Evolutionary conservation across 108 stramenopile species (phyloP), one percentile per base, ranked within the genome.

Genomic region (Cyclotella kingstonii): DNA sequence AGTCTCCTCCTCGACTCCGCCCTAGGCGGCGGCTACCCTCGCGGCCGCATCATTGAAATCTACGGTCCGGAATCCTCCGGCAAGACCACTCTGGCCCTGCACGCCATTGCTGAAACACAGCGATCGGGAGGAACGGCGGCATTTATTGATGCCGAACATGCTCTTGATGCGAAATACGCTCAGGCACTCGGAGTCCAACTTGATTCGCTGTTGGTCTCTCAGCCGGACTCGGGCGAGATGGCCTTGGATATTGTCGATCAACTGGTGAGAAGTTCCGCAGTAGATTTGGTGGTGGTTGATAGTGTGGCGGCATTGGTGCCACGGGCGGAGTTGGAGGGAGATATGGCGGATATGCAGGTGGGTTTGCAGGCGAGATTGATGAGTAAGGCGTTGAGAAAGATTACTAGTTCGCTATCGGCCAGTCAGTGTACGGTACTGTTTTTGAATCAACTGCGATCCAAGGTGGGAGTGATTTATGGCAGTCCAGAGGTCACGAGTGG

Each of bases 171-270:
- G 2, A 59, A 78, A 0, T 97, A 98, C 69, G 95, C 95, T n/a
- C 52, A 54, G 4, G 44, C 68, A 0, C 39, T 97, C 19, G 97
- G 97, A 22, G 95, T 97, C 26, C 86, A 97, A 64, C 78, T 94
- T 52, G 79, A 94, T 42, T 70, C 82, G 15, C 74, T 99, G 7
- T 66, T 94, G 39, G 81, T 97, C 9, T 84, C 85, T 2, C 98
- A 99, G 73, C 98, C 98, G 1, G 97, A 99, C 66, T 83, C 83
- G 9, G 96, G 98, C 17, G 98, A 99, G 70, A 95, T 97, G 91
- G 98, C 96, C 21, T 77, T 99, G 49, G 98, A 99, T 61, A 95
- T 97, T 52, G 92, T 96, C 21, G 97, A 97, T 79, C 90, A 94
- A 43, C 74, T 99, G 17, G 95, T 99, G 6, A 57, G 95, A 27